Base-by-base conservation (phyloP, 306 rosid species). In the Pyrus betulifolia region DNA sequence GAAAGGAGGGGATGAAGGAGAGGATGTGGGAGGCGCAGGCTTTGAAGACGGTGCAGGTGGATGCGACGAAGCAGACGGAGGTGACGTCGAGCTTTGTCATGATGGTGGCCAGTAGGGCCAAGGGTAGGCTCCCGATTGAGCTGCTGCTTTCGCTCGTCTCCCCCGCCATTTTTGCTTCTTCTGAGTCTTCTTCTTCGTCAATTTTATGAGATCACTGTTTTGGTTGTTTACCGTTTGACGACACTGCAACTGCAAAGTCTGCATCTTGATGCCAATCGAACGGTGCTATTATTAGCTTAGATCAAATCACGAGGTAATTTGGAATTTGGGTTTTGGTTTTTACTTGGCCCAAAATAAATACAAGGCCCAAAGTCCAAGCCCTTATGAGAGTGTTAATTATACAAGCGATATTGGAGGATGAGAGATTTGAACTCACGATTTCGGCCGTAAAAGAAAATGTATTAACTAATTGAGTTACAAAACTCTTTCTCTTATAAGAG, bases 61-160 rank as follows among this genome's bases (percentile, higher is more conserved):
- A 80, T 1, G 98, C 92, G 54, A 85, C 25, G 23, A 96, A 92
- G 74, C 93, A 89, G 76, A 95, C 73, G 31, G 98, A 95, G 49
- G 92, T 73, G 79, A 95, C 84, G 81, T 95, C 98, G 14, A 92
- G 93, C 80, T 92, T 95, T 19, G 85, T 84, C 84, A 95, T 76
- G 82, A 95, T 85, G 58, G 95, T 85, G 54, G 82, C 89, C 0
- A 92, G 82, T 2, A 95, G 71, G 40, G 95, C 85, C 33, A 73
- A 42, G 4, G 98, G 97, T 2, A 94, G 86, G 71, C 76, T 81
- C 80, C 55, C 84, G 45, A 40, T 45, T 38, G 70, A 65, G 70
- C 23, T 33, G 31, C 11, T 13, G 54, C 31, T 74, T 27, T 80
- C 82, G 13, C 5, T 40, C 25, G 46, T 79, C 80, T 72, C 77